Evolutionary conservation across 2,329 filamentous ascomycete species (phyloP), one percentile per base, ranked within the genome.

Genomic region (Fusarium decemcellulare): DNA sequence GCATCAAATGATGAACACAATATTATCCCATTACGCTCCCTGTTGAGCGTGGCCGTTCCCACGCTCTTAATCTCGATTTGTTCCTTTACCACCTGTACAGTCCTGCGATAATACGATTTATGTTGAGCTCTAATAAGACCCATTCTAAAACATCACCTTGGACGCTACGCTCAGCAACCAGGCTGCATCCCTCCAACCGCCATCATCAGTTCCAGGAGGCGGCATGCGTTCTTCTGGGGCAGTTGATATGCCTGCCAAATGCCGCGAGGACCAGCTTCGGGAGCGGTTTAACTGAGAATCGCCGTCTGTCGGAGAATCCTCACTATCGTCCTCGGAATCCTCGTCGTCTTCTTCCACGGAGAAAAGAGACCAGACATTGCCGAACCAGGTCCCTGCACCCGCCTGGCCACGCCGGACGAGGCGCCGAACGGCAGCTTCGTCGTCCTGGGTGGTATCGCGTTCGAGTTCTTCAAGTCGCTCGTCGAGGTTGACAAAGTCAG

Each of bases 161-260:
- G 86, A 85, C 11, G 89, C 90, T 67, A 92, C 88, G 67, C 85
- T 90, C 59, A 92, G 78, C 48, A 92, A 78, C 90, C 90, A 92
- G 15, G 89, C 89, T 29, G 89, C 90, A 77, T 92, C 90, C 61
- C 87, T 85, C 90, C 90, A 92, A 9, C 86, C 86, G 15, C 88
- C 88, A 44, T 88, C 85, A 54, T 91, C 85, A 9, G 83, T 80
- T 43, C 84, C 84, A 53, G 81, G 81, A 10, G 83, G 81, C 34
- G 75, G 87, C 75, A 90, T 79, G 10, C 78, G 78, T 51, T 87
- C 84, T 50, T 84, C 81, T 0, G 81, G 76, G n/a, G 76, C 60
- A 32, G 76, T 80, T 4, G 81, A 77, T 54, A 83, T 76, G 44
- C 82, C 82, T 68, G 83, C 83, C 29, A 81, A 78, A 51, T 81